Base-by-base conservation (phyloP, 139 green algal species). In the Trebouxia sp. region DNA sequence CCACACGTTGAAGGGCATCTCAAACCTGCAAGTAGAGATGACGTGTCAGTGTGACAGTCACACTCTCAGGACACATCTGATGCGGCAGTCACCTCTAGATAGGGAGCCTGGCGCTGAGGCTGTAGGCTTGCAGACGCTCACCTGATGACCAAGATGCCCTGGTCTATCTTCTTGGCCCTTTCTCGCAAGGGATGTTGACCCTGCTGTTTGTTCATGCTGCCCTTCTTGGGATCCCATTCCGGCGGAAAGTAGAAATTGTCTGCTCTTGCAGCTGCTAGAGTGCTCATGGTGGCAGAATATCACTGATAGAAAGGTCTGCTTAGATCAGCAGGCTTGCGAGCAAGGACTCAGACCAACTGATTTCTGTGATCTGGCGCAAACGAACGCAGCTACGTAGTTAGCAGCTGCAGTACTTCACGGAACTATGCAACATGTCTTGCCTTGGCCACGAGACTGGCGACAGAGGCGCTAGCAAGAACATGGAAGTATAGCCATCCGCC, bases 1-100 rank as follows among this genome's bases (percentile, higher is more conserved):
- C 90, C 92, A 97, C 12, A 98, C 93, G 80, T 97, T 93, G 91
- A 98, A 99, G 28, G 96, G 96, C 89, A 98, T 96, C 87, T 99
- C 96, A 83, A 99, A 99, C 41, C 69, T 77, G 69, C 12, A 53
- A 51, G 11, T 24, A 6, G 37, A 10, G 32, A 32, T 35, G 75
- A 85, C 89, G 80, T 0, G 20, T 47, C 66, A 75, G 38, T 43
- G 48, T 12, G 14, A 12, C 14, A 56, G 14, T 26, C 48, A 26
- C 48, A 56, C 4, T 58, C n/a, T n/a, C n/a, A n/a, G n/a, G n/a
- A n/a, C n/a, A n/a, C n/a, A n/a, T n/a, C n/a, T n/a, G n/a, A n/a
- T n/a, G n/a, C n/a, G n/a, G n/a, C n/a, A n/a, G n/a, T n/a, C n/a
- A n/a, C n/a, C n/a, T n/a, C n/a, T n/a, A n/a, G n/a, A n/a, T n/a